These are phyloP conservation scores for Anisodus tanguticus DNA, from an alignment of 257 asterid genomes.

Conservation along the genomic window DNA sequence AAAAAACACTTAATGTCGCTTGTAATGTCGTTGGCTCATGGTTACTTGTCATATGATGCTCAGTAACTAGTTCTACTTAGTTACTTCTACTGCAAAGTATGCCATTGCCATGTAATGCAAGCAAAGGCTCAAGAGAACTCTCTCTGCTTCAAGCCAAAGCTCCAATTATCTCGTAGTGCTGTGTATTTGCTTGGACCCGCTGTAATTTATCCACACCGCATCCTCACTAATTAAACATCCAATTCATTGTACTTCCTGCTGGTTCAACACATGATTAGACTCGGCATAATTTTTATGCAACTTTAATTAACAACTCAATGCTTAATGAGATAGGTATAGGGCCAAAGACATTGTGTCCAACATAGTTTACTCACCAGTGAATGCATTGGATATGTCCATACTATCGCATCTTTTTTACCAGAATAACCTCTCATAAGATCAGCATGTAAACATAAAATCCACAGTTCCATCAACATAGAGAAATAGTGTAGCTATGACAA, in stretches of 20 bases:
- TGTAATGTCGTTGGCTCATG: not conserved
- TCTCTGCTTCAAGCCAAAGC: not conserved
- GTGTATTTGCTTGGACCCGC: not conserved
- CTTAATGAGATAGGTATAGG: not conserved
- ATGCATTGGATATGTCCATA: slow-evolving; percentile 5
- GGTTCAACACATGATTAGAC: not conserved
- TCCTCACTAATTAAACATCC: not conserved
- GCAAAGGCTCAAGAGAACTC: slow-evolving; percentile 19
- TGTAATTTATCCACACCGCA: no score
- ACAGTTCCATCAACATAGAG: not conserved
- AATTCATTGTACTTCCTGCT: not conserved
- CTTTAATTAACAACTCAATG: not conserved
- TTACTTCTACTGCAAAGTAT: not conserved
- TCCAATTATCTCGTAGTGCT: not conserved
- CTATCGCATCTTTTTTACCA: not conserved
- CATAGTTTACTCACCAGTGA: not conserved
- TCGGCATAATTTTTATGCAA: not conserved
- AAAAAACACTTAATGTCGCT: not conserved
- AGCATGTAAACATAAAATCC: not conserved
- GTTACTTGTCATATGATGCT: not conserved
- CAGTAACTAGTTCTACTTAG: not conserved
- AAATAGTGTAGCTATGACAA: not conserved
- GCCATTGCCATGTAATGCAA: not conserved
- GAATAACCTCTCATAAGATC: not conserved
- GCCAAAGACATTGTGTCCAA: not conserved